These are phyloP conservation scores for Filobasidium uniguttulatum DNA, from an alignment of 1,284 basidiomycete species.

Conservation along the genomic window DNA sequence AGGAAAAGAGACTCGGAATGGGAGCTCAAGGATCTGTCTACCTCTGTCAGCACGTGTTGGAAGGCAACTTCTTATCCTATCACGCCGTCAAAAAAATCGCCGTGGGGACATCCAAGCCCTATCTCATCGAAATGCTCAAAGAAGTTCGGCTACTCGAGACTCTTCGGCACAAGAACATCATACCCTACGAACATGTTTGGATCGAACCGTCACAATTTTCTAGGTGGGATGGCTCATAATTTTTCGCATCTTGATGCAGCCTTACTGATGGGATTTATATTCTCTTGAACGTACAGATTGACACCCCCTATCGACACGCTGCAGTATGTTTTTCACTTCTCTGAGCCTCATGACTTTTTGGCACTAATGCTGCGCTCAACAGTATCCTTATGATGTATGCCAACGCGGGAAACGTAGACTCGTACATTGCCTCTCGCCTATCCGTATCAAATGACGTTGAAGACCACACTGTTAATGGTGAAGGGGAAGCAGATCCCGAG, in stretches of 20 bases:
- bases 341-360: background rate
- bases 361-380: background rate
- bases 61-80: constrained; percentile 58
- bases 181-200: constrained; percentile 93
- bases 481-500: constrained; percentile 21
- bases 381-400: constrained; percentile 90
- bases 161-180: constrained; percentile 80
- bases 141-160: constrained; percentile 73
- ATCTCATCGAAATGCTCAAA: constrained; percentile 63
- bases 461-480: constrained; percentile 17
- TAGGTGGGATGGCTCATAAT: no score
- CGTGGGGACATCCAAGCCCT: constrained; percentile 71
- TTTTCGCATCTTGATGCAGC: background rate
- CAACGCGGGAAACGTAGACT: constrained; percentile 67
- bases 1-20: constrained; percentile 73
- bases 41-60: constrained; percentile 68
- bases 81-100: constrained; percentile 95
- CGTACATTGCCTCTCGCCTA: constrained; percentile 60
- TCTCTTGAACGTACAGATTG: constrained; percentile 41
- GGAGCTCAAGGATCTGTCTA: constrained; percentile 83
- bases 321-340: constrained; percentile 43
- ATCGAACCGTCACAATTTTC: constrained; percentile 74
- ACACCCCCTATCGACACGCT: constrained; percentile 69
- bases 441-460: constrained; percentile 17
- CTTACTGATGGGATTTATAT: background rate